Evolutionary conservation across 2,329 filamentous ascomycete genomes (phyloP).

Genomic region (Colletotrichum gigasporum): DNA sequence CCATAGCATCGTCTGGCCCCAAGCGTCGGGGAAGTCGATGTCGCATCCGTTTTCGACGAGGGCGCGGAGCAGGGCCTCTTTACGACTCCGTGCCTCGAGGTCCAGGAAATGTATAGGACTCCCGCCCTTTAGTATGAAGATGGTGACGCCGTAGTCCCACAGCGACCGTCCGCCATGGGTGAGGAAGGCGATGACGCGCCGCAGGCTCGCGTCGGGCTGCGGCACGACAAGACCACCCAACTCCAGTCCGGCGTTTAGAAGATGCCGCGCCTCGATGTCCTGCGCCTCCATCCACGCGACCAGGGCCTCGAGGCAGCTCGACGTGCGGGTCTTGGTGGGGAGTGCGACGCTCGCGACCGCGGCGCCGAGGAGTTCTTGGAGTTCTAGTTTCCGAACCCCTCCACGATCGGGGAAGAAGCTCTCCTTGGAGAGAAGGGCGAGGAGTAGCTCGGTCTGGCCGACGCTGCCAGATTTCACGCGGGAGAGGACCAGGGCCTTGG

Average conservation of each 20-base stretch:
- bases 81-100: too few relatives aligned
- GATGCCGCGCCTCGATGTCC: not conserved
- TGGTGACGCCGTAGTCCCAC: not conserved
- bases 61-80: not conserved
- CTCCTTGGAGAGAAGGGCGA: too few relatives aligned
- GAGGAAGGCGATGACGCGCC: not conserved
- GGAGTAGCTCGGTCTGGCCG: too few relatives aligned
- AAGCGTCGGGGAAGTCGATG: not conserved
- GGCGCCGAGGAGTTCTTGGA: too few relatives aligned
- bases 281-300: too few relatives aligned
- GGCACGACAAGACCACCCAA: not conserved
- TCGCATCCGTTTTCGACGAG: not conserved
- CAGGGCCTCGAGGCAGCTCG: too few relatives aligned
- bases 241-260: accelerated
- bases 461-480: not conserved
- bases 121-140: not conserved
- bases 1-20: not conserved
- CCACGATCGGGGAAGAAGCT: too few relatives aligned
- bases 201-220: not conserved
- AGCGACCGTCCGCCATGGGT: not conserved
- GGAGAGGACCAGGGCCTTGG: not conserved
- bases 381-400: too few relatives aligned
- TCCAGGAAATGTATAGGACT: too few relatives aligned
- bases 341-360: too few relatives aligned
- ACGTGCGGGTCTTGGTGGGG: too few relatives aligned